These are phyloP conservation scores for Nicotiana benthamiana DNA, from an alignment of 257 asterid genomes.

Conservation along the genomic window DNA sequence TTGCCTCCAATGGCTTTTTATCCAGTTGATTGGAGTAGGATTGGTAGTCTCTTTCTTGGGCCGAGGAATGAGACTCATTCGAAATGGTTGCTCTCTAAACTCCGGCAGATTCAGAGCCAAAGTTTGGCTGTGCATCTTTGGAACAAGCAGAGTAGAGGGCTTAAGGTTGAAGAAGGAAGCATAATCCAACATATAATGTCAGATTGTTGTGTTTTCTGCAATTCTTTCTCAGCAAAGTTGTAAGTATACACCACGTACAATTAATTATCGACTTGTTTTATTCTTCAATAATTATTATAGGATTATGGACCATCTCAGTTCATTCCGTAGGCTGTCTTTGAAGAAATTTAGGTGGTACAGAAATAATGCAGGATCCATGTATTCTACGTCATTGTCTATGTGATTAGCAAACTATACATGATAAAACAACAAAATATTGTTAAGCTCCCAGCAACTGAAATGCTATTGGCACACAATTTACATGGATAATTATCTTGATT, in stretches of 20 bases:
- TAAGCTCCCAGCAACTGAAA: neutral
- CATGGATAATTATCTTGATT: neutral
- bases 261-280: neutral
- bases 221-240: conserved; percentile 16
- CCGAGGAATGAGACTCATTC: conserved; percentile 41
- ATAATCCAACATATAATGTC: conserved; percentile 45
- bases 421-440: neutral
- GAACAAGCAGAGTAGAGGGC: conserved; percentile 78
- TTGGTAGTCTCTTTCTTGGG: conserved; percentile 54
- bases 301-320: conserved; percentile 24
- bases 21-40: conserved; percentile 83
- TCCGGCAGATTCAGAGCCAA: conserved; percentile 40
- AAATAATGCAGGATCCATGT: neutral
- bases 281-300: neutral
- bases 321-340: conserved; percentile 8
- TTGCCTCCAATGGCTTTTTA: conserved; percentile 75
- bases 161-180: conserved; percentile 60
- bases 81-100: conserved; percentile 55
- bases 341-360: conserved; percentile 7
- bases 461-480: neutral
- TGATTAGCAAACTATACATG: conserved; percentile 1
- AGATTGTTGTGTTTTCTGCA: conserved; percentile 36
- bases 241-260: neutral
- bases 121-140: conserved; percentile 75
- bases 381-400: conserved; percentile 2